A percentile compares a stretch with the other conserved stretches of the same genome.
These are phyloP conservation scores for Hygrocybe punicea DNA, from an alignment of 768 basidiomycete species.

Conservation along the genomic window DNA sequence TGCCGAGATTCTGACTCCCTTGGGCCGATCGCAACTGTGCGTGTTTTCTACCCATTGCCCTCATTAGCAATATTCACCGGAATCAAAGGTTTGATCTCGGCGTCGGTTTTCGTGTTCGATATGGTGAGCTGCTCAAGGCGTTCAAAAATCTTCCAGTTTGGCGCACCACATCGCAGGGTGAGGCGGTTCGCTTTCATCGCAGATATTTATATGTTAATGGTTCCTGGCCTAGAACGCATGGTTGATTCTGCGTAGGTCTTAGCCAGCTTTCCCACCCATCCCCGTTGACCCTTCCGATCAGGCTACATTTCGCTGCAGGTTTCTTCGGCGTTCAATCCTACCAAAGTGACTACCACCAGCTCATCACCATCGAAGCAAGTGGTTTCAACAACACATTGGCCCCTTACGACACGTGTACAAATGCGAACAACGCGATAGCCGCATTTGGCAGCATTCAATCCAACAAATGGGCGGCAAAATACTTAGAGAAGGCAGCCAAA, in stretches of 20 bases:
- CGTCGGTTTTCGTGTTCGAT: constrained; percentile 58
- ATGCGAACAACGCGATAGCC: constrained; percentile 46
- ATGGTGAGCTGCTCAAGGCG: constrained; percentile 47
- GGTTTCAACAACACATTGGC: constrained; percentile 70
- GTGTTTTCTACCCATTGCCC: constrained; percentile 17
- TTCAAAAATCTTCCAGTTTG: constrained; percentile 57
- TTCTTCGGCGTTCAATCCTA: constrained; percentile 55
- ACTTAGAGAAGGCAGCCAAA: constrained; percentile 53
- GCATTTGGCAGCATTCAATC: constrained; percentile 43
- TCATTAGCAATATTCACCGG: not conserved
- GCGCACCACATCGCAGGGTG: constrained; percentile 57
- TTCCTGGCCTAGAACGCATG: constrained; percentile 45
- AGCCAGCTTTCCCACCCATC: not conserved
- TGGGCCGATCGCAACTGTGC: constrained; percentile 69
- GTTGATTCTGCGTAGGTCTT: constrained; percentile 43
- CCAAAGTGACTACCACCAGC: constrained; percentile 55
- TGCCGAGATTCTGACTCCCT: constrained; percentile 71
- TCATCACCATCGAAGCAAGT: constrained; percentile 54
- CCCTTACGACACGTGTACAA: constrained; percentile 64
- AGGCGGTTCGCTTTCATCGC: constrained; percentile 1
- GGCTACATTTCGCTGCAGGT: constrained; percentile 51
- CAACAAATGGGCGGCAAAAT: constrained; percentile 56
- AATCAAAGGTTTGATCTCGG: constrained; percentile 44
- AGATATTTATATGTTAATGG: not conserved
- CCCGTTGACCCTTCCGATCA: constrained; percentile 6